phyloP scores from a whole-genome alignment of 495 filamentous ascomycete genomes.

The Pyrenula massariospora region DNA sequence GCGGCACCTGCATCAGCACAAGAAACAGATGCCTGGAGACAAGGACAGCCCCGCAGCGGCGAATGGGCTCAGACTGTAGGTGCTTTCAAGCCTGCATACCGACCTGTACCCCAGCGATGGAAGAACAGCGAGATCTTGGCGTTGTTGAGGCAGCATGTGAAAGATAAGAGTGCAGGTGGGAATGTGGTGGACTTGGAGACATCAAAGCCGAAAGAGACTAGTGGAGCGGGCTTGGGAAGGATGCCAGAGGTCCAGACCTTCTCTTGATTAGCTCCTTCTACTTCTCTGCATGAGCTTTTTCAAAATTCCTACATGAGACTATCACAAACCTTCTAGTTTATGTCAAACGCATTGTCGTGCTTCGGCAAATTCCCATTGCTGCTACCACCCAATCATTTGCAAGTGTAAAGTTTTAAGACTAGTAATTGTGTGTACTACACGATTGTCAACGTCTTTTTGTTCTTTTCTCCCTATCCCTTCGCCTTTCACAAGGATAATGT shows the following conservation, averaged over 20 bases:
- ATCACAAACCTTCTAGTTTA: too few relatives aligned
- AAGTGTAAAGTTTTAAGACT: too few relatives aligned
- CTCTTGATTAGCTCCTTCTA: too few relatives aligned
- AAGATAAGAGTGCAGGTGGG: slow-evolving; percentile 39
- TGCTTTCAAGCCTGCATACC: slow-evolving; percentile 85
- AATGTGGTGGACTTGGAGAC: slow-evolving; percentile 11
- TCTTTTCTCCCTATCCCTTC: too few relatives aligned
- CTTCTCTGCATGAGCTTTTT: too few relatives aligned
- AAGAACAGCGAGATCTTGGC: slow-evolving; percentile 63
- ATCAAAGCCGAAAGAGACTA: slow-evolving; percentile 19
- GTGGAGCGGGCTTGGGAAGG: slow-evolving; percentile 33
- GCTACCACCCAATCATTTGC: too few relatives aligned
- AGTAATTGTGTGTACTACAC: too few relatives aligned
- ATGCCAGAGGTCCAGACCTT: slow-evolving; percentile 45
- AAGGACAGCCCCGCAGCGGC: slow-evolving; percentile 44
- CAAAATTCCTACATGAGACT: too few relatives aligned
- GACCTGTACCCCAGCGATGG: slow-evolving; percentile 82
- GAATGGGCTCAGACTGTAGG: slow-evolving; percentile 98
- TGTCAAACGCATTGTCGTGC: too few relatives aligned
- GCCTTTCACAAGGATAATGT: too few relatives aligned
- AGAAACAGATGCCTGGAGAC: slow-evolving; percentile 41
- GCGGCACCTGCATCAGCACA: slow-evolving; percentile 15
- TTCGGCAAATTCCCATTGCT: too few relatives aligned
- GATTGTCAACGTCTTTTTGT: too few relatives aligned
- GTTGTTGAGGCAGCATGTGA: slow-evolving; percentile 72